These are phyloP conservation scores for Marasmius tenuissimus DNA, from an alignment of 1,284 basidiomycete species.

Conservation along the genomic window DNA sequence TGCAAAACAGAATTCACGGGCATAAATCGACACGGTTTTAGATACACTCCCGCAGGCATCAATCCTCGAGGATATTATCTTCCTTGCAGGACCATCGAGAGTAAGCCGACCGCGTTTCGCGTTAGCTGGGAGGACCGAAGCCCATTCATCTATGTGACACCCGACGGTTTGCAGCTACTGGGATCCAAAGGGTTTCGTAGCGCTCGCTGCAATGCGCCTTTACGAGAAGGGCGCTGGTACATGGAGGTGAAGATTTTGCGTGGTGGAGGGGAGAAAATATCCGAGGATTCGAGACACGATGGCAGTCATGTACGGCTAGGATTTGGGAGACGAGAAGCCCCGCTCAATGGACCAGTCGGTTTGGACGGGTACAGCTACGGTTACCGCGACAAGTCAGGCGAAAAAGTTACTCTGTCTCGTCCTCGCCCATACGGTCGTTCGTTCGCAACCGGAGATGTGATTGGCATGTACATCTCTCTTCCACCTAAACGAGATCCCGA, in stretches of 20 bases:
- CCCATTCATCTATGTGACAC: conserved; percentile 76
- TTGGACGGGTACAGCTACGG: conserved; percentile 95
- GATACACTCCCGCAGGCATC: conserved; percentile 81
- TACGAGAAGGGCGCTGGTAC: conserved; percentile 93
- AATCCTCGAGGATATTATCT: conserved; percentile 56
- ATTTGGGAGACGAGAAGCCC: conserved; percentile 90
- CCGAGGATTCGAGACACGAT: conserved; percentile 49
- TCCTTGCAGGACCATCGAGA: conserved; percentile 79
- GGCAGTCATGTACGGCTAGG: conserved; percentile 89
- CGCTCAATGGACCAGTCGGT: conserved; percentile 90
- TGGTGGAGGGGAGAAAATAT: conserved; percentile 66
- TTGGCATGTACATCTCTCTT: conserved; percentile 92
- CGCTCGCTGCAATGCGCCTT: conserved; percentile 85
- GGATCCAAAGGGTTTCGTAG: conserved; percentile 92
- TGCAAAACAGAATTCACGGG: conserved; percentile 68
- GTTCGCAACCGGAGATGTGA: conserved; percentile 83
- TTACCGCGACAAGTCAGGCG: conserved; percentile 87
- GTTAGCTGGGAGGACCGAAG: conserved; percentile 90
- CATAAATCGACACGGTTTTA: conserved; percentile 75
- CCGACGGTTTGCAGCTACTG: conserved; percentile 75
- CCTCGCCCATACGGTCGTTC: conserved; percentile 75
- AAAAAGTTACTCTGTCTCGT: conserved; percentile 85
- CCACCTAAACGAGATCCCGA: conserved; percentile 64
- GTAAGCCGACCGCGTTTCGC: conserved; percentile 62
- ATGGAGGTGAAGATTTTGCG: conserved; percentile 85